Evolutionary conservation across 495 filamentous ascomycete genomes (phyloP), one percentile per base, ranked within the genome.

Genomic region (Talaromyces adpressus): DNA sequence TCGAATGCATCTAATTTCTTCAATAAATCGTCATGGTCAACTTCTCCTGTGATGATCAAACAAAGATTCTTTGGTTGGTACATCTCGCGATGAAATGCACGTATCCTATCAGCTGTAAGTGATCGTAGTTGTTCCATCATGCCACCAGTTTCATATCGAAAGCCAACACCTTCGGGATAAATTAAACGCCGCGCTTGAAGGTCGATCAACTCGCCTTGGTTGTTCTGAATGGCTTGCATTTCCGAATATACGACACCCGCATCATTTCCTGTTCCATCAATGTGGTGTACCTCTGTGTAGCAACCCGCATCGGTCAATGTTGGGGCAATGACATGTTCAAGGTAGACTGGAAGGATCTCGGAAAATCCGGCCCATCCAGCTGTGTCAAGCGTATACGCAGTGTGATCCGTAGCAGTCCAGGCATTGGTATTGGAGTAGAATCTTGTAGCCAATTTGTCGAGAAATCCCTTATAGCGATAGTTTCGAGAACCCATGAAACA

Each of bases 181-280:
- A 95, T 80, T 61, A 93, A 77, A 4, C 89, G 86, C 20, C 87
- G 85, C 27, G 89, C 87, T 64, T 82, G 80, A 59, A 96, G 81
- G 62, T 93, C 89, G 82, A 98, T 96, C 36, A 97, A 85, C 71
- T 96, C 90, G 14, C 77, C 76, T 63, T 87, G 84, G 18, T 82
- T 88, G 70, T 97, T 96, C 72, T 99, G 89, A 1, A 94, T 85
- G 11, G 86, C 95, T 72, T 99, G 94, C 94, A 99, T 98, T 75
- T 99, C 94, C 1, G 95, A 97, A 77, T 98, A 99, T 20, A 98
- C 94, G 4, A 98, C 94, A 65, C 93, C 94, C 27, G 94, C 94
- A 82, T 99, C 95, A 66, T 98, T 87, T 56, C 93, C 94, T 62
- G 87, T 82, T 39, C 91, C 92, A 72, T 99, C 91, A 60, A 99